These are phyloP conservation scores for Aspergillus cavernicola DNA, from an alignment of 495 filamentous ascomycete genomes.

Conservation along the genomic window DNA sequence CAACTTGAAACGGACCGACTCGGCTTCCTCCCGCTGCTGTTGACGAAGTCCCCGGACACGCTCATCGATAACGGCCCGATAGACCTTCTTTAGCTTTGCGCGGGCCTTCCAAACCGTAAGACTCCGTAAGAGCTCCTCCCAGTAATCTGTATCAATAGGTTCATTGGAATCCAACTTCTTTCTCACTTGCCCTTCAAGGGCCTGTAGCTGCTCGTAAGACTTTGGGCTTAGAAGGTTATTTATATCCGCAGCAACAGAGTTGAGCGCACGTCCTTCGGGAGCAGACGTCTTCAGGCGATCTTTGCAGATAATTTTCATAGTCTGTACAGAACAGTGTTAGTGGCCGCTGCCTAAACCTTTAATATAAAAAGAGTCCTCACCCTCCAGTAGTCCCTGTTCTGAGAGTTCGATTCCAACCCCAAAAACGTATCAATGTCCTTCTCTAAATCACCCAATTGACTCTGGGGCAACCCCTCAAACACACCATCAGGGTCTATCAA, in stretches of 20 bases:
- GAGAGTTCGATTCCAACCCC: constrained; percentile 68
- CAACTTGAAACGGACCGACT: constrained; percentile 55
- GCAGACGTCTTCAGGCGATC: constrained; percentile 68
- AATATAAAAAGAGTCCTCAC: constrained; percentile 28
- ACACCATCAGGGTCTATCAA: constrained; percentile 80
- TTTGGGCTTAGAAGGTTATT: constrained; percentile 84
- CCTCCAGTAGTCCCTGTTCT: constrained; percentile 85
- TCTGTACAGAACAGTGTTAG: constrained; percentile 34
- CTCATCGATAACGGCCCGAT: constrained; percentile 70
- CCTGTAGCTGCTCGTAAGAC: constrained; percentile 77
- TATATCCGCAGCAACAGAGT: constrained; percentile 80
- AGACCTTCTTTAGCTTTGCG: constrained; percentile 78
- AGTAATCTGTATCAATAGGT: constrained; percentile 94
- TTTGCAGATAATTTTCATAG: constrained; percentile 78
- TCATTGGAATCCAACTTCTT: constrained; percentile 82
- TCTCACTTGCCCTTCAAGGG: constrained; percentile 78
- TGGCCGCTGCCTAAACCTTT: not conserved
- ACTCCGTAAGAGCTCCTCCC: constrained; percentile 86
- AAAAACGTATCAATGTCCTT: constrained; percentile 85
- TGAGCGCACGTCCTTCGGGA: constrained; percentile 69
- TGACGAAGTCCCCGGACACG: constrained; percentile 63
- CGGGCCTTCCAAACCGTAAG: constrained; percentile 87
- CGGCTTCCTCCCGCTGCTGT: constrained; percentile 69
- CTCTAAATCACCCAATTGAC: constrained; percentile 72
- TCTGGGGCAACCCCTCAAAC: constrained; percentile 68